Evolutionary conservation across 1,139 yeast species (phyloP), one percentile per base, ranked within the genome.

Genomic region (Nakaseomyces bracarensis): DNA sequence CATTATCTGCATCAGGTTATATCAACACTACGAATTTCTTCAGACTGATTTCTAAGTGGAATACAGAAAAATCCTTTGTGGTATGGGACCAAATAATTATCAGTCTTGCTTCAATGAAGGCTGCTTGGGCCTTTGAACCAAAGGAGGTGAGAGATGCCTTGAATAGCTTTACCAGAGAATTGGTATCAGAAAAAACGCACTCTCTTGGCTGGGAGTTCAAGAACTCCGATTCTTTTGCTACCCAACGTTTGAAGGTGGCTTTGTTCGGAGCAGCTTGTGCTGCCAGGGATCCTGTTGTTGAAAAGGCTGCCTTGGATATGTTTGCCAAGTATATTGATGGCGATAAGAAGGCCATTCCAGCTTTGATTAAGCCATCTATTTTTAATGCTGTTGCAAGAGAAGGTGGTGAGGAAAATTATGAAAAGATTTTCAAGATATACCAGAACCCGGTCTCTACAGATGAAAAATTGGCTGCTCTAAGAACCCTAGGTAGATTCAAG

Each of bases 51-150:
- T 71, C 76, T 47, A 68, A 72, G 28, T 84, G 94, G 94, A 73
- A 74, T 45, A 60, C 67, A 28, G 95, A 84, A 66, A 50, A 69
- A 21, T 79, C 77, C 52, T 79, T 76, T 58, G 87, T 82, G 49
- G 94, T 84, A 43, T 86, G 95, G 87, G 77, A 74, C 47, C 80
- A 80, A 58, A 81, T 83, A 46, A 66, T 78, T 43, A 63, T 69
- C 38, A 72, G 76, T 55, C 67, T 77, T 49, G 71, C 70, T 28
- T 65, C 78, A 13, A 64, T 86, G 50, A 75, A 74, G 54, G 67
- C 72, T 23, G 82, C 93, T 6, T 82, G 89, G 76, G 59, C 74
- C 38, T 82, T 80, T 60, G 93, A 86, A 66, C 74, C 77, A 41
- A 69, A 75, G 46, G 67, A 68, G 15, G 67, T 75, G 39, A 70